phyloP scores from a whole-genome alignment of 306 rosid species.

The Castanospermum australe region DNA sequence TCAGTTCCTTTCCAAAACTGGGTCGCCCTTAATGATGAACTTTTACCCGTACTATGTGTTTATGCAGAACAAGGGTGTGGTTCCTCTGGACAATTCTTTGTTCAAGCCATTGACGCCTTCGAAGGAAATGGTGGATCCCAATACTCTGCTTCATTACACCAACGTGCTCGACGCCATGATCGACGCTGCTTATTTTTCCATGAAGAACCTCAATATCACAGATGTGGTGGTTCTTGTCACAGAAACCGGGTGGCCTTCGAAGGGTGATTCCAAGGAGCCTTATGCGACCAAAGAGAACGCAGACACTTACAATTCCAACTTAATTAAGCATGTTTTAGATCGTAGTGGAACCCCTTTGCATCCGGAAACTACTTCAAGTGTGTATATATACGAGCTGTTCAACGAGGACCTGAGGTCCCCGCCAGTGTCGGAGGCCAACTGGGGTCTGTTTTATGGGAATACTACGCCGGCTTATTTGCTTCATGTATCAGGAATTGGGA shows the following conservation, averaged over 20 bases:
- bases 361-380: constrained; percentile 75
- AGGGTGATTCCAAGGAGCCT: constrained; percentile 80
- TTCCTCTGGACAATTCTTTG: constrained; percentile 70
- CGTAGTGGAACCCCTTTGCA: constrained; percentile 80
- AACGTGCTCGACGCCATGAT: constrained; percentile 85
- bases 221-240: constrained; percentile 72
- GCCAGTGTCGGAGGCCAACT: constrained; percentile 75
- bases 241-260: constrained; percentile 89
- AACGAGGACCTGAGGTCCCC: constrained; percentile 84
- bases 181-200: constrained; percentile 79
- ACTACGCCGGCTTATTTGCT: constrained; percentile 71
- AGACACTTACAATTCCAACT: constrained; percentile 65
- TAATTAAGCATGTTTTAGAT: constrained; percentile 79
- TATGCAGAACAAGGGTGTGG: constrained; percentile 74
- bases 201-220: constrained; percentile 75
- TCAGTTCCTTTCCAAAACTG: constrained; percentile 58
- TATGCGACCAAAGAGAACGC: constrained; percentile 74
- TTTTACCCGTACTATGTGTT: constrained; percentile 85
- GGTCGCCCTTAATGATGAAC: constrained; percentile 81
- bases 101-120: constrained; percentile 72
- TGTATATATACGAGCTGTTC: constrained; percentile 70
- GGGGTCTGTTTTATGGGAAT: constrained; percentile 84
- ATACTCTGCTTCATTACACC: constrained; percentile 83
- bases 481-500: constrained; percentile 69
- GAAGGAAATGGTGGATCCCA: constrained; percentile 89